Evolutionary conservation across 495 filamentous ascomycete species (phyloP).

Genomic region (Penicillium angulare): DNA sequence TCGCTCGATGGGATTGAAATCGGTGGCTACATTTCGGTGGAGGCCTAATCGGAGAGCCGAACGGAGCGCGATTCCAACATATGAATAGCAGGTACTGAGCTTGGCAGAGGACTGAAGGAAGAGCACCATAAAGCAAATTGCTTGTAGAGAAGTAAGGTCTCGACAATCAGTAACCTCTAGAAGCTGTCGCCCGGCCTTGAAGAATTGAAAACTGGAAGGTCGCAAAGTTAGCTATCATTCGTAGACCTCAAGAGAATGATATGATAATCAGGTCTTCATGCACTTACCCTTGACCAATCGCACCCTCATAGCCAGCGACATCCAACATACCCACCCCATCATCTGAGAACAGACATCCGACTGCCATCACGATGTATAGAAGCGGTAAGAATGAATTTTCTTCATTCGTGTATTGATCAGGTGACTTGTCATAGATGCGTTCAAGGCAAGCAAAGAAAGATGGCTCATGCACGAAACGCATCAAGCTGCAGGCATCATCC

Average conservation of each 20-base stretch:
- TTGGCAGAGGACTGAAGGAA: constrained; percentile 91
- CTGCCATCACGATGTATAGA: constrained; percentile 77
- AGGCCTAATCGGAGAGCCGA: constrained; percentile 84
- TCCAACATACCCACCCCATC: constrained; percentile 47
- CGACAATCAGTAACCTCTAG: constrained; percentile 90
- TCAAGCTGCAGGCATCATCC: constrained; percentile 77
- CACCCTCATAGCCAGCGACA: constrained; percentile 62
- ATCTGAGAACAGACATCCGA: constrained; percentile 79
- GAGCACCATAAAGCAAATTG: constrained; percentile 86
- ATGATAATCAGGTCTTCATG: too few species aligned
- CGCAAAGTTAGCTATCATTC: constrained; percentile 2
- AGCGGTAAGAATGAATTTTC: constrained; percentile 83
- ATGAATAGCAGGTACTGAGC: constrained; percentile 89
- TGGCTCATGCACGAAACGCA: constrained; percentile 87
- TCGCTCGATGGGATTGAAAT: constrained; percentile 80
- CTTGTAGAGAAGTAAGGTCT: constrained; percentile 81
- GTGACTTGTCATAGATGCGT: constrained; percentile 70
- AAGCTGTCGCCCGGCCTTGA: constrained; percentile 73
- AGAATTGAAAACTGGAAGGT: constrained; percentile 71
- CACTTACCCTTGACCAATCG: constrained; percentile 79
- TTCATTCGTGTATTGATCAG: constrained; percentile 65
- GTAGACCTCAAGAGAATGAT: too few species aligned
- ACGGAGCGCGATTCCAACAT: constrained; percentile 84
- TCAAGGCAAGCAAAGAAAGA: constrained; percentile 78
- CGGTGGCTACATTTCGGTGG: constrained; percentile 72